Evolutionary conservation across 345 rosid genomes (phyloP).

Genomic region (Eucalyptus pauciflora): DNA sequence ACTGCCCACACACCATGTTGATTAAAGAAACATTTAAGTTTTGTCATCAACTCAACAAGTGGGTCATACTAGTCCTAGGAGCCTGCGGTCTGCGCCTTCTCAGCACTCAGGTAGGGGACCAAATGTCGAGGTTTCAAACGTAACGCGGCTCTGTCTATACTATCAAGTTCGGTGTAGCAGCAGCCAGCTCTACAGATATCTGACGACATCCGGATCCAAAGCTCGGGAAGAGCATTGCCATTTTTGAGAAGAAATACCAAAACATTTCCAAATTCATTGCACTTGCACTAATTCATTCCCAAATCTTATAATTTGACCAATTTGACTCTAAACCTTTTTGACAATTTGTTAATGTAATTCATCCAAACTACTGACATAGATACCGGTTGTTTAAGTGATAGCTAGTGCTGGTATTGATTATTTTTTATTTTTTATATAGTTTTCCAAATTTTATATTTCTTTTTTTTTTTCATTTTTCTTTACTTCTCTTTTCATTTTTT

Average conservation of each 20-base stretch:
- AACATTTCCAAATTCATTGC: too few relatives aligned
- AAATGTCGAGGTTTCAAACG: background rate
- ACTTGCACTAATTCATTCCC: too few relatives aligned
- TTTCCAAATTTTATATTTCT: too few relatives aligned
- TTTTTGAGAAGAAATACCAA: background rate
- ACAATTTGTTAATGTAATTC: too few relatives aligned
- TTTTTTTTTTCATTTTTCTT: fast-evolving
- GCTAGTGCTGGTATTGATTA: fast-evolving
- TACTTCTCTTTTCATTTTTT: background rate
- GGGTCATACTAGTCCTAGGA: background rate
- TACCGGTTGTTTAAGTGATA: fast-evolving
- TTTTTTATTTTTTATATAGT: too few relatives aligned
- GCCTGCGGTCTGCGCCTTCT: background rate
- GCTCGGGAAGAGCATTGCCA: background rate
- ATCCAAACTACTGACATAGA: too few relatives aligned
- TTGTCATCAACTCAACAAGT: background rate
- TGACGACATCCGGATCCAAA: background rate
- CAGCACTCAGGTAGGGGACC: background rate
- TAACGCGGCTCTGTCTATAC: background rate
- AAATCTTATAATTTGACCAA: background rate
- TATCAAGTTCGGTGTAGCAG: background rate
- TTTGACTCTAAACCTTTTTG: fast-evolving
- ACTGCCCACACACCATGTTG: background rate
- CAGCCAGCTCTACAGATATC: background rate
- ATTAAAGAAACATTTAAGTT: background rate